Base-by-base conservation (phyloP, 805 yeast genomes). In the Myxozyma neotropica region DNA sequence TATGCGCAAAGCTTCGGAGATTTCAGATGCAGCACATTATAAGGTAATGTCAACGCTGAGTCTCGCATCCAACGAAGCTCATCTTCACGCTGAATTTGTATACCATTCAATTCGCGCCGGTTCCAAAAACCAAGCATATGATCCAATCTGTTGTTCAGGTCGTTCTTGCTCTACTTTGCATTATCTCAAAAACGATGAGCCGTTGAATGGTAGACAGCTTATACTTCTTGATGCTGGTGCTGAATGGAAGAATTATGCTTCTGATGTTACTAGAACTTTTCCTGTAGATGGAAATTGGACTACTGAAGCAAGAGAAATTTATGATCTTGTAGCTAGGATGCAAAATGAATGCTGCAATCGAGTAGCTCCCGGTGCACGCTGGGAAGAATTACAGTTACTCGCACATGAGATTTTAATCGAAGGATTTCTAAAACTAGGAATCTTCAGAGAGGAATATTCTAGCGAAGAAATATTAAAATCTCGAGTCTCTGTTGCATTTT, bases 81-180 rank as follows among this genome's bases (percentile, higher is more conserved):
- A 93, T 72, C 83, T 93, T 46, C 97, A 94, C 70, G 99, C 98
- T 1, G 98, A 94, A 72, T 93, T 94, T 72, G 81, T 88, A 51
- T 93, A 93, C 73, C 98, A 93, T 73, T 88, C 96, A 1, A 81
- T 90, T 60, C 85, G 98, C 68, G 97, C 93, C 74, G 98, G 98
- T 8, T 87, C 96, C 8, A 92, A 91, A 74, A 75, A 82, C 68
- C 89, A 86, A 73, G 86, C 96, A 15, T 93, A 93, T 71, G 97
- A 93, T 71, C 97, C 98, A 19, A 91, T 93, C 57, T 93, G 98
- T 72, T 92, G 99, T 69, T 82, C 96, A 2, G 99, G 98, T 0
- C 86, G 95, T 33, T 84, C 86, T 65, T 89, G 96, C 72, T 89
- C 96, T 15, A 90, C 97, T 1, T 80, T 93, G 61, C 99, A 93